Base-by-base conservation (phyloP, 2,329 filamentous ascomycete species). In the Amesomyces nigricolor region DNA sequence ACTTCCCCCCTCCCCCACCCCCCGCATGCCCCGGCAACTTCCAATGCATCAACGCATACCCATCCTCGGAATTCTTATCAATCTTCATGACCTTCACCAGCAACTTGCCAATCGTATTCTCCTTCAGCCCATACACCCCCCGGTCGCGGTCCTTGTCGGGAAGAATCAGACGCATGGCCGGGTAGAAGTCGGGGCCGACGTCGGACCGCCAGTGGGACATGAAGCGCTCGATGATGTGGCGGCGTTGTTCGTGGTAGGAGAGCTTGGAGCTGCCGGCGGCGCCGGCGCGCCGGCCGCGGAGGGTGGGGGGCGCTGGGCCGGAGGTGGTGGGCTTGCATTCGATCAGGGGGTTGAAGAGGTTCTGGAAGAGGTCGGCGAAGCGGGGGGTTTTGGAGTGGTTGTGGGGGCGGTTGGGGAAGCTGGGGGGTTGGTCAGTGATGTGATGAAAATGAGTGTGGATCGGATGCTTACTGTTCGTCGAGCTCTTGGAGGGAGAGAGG, bases 51-150 rank as follows among this genome's bases (percentile, higher is more conserved):
- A 99, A 77, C 61, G 82, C 90, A 66, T 87, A 86, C 0, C 86
- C 92, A 73, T 97, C 92, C 60, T 95, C 89, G 0, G 90, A 95
- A 64, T 91, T 86, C 65, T 87, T 89, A 73, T 91, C 87, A 64
- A 99, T 95, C 67, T 91, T 92, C 77, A 96, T 87, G 39, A 96
- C 80, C 67, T 91, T 92, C 56, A 96, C 88, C n/a, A 97, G 76
- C 17, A 97, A 74, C 67, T 91, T 96, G 9, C 87, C 92, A 57
- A 99, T 91, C 5, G 86, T 82, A 68, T 87, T 91, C 74, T 99
- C 94, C 68, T 97, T 97, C 40, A 99, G 76, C 0, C 92, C 90
- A 66, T 97, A 99, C 76, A 96, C 91, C 16, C 88, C 87, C 47
- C 94, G 83, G 65, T 97, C 91, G 39, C 91, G 83, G 67, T 99